A percentile compares a stretch with the other conserved stretches of the same genome.
phyloP scores from a whole-genome alignment of 78 protist species.

The Dictyostelium firmibasis region DNA sequence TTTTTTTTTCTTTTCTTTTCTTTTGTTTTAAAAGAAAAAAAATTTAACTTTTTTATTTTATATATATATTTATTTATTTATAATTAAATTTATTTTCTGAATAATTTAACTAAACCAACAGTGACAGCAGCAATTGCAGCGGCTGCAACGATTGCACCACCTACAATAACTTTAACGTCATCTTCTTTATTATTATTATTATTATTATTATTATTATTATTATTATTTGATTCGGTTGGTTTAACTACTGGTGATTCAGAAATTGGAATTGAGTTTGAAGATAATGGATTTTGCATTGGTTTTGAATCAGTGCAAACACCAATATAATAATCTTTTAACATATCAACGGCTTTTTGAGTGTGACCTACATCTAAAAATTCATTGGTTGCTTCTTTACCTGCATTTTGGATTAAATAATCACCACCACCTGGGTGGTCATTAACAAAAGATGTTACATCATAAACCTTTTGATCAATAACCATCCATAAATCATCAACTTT shows the following conservation, averaged over 20 bases:
- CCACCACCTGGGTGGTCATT: conserved; percentile 93
- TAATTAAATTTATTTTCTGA: neutral
- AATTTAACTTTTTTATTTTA: neutral
- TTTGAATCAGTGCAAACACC: conserved; percentile 28
- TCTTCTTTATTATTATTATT: neutral
- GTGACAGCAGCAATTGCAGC: neutral
- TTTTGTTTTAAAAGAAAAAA: neutral
- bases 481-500: conserved; percentile 85
- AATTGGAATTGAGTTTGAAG: neutral
- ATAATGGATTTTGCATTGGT: neutral
- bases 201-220: too few relatives aligned
- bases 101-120: neutral
- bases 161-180: neutral
- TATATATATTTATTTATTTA: neutral
- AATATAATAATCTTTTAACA: conserved; percentile 38
- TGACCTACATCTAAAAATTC: conserved; percentile 63
- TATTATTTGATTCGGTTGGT: neutral
- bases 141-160: neutral
- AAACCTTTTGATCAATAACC: conserved; percentile 85
- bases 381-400: conserved; percentile 57
- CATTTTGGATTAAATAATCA: conserved; percentile 15
- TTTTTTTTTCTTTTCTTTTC: neutral
- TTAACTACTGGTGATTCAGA: neutral
- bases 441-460: conserved; percentile 84
- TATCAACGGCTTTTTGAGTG: conserved; percentile 22